A percentile compares a stretch with the other conserved stretches of the same genome.
phyloP scores from a whole-genome alignment of 352 stramenopile genomes.

The Pythium chondricola region DNA sequence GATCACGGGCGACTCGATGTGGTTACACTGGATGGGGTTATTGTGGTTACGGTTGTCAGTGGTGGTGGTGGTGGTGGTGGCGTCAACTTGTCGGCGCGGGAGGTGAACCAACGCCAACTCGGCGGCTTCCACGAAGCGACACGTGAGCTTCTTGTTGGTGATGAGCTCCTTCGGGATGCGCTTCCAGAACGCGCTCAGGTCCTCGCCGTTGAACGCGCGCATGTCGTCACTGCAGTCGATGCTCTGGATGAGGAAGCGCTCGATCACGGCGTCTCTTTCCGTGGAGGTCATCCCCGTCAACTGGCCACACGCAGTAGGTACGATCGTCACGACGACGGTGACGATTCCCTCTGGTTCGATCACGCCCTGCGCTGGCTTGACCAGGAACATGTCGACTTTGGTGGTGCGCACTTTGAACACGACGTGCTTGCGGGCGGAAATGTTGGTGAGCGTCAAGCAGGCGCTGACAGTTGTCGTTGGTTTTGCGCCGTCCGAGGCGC shows the following conservation, averaged over 20 bases:
- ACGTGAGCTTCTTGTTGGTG: conserved; percentile 61
- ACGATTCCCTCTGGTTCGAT: conserved; percentile 30
- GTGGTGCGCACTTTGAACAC: conserved; percentile 77
- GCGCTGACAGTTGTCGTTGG: conserved; percentile 6
- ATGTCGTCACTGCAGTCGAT: conserved; percentile 27
- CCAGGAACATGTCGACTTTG: conserved; percentile 68
- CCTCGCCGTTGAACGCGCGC: conserved; percentile 20
- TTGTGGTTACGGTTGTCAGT: not conserved
- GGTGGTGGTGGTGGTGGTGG: conserved; percentile 1
- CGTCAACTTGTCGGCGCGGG: not conserved
- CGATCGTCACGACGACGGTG: conserved; percentile 36
- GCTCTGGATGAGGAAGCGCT: conserved; percentile 30
- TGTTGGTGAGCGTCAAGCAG: conserved; percentile 51
- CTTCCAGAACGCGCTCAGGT: conserved; percentile 47
- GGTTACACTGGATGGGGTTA: not conserved
- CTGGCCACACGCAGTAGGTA: conserved; percentile 19
- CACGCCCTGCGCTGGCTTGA: conserved; percentile 59
- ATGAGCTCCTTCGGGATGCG: conserved; percentile 43
- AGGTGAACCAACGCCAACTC: conserved; percentile 1
- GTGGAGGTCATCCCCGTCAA: conserved; percentile 31
- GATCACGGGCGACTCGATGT: not conserved
- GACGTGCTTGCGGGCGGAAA: conserved; percentile 48
- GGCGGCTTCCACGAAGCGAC: conserved; percentile 50
- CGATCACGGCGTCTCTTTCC: conserved; percentile 39
- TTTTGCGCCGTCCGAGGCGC: not conserved